Evolutionary conservation across 495 filamentous ascomycete species (phyloP), one percentile per base, ranked within the genome.

Genomic region (Hypoxylon lenormandii): DNA sequence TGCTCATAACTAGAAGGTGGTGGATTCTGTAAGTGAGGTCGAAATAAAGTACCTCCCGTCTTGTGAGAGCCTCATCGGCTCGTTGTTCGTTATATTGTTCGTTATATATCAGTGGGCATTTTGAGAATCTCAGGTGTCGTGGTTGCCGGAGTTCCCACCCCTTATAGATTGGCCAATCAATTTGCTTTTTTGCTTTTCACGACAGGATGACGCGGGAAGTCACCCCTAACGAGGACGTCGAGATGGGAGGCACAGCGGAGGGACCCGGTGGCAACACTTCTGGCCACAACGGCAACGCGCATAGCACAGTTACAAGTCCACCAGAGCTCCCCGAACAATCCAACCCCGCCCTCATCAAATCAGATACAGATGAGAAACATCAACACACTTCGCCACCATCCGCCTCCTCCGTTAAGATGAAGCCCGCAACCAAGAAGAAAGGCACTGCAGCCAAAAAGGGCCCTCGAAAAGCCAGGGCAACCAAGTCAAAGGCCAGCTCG

Each of bases 381-480:
- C n/a, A 55, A 42, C 64, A 59, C 46, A 37, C 45, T 45, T 46
- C 73, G 16, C 60, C 67, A 13, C 57, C 71, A 5, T 62, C 66
- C 11, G 43, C 50, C 30, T 64, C 40, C 28, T 66, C 71, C 0
- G 30, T 19, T 28, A 76, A 65, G 67, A 76, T 76, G 74, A 74
- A 38, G 54, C 56, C 74, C 1, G 68, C 72, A 18, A 47, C 78
- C 13, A 81, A 78, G 57, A 83, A 78, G 72, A 83, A 81, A 55
- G 80, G 81, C 53, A 83, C 80, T 0, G 81, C 81, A 1, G 73
- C 79, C 5, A 71, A 76, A 18, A 83, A 82, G 67, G 70, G 67
- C 0, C 66, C 74, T 3, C 74, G 57, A 45, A 73, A 66, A 30
- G 18, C 76, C 5, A 78, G 77, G 45, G 60, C 63, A 4, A 63